phyloP scores from a whole-genome alignment of 805 yeast species.

The Metschnikowia corniflorae region DNA sequence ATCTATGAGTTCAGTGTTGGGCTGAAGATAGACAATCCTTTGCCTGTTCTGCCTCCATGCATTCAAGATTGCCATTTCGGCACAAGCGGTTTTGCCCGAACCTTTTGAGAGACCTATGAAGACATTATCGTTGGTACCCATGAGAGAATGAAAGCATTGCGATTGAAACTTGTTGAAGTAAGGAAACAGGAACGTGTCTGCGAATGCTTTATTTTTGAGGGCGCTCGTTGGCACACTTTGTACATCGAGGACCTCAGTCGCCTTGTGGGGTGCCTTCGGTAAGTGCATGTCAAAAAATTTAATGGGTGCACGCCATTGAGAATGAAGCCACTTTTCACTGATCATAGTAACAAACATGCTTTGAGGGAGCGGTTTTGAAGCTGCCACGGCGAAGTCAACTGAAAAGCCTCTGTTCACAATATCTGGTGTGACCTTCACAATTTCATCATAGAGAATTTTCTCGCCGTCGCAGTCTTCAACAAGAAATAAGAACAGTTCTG shows the following conservation, averaged over 20 bases:
- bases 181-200: conserved; percentile 43
- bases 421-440: conserved; percentile 47
- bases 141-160: conserved; percentile 61
- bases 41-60: conserved; percentile 73
- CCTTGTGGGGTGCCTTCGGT: conserved; percentile 65
- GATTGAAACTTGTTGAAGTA: conserved; percentile 72
- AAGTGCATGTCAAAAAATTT: conserved; percentile 46
- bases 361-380: conserved; percentile 45
- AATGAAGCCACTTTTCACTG: conserved; percentile 85
- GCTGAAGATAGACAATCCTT: conserved; percentile 68
- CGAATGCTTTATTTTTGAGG: conserved; percentile 47
- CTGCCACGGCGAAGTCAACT: conserved; percentile 62
- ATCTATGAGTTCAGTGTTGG: conserved; percentile 57
- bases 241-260: conserved; percentile 53
- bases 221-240: conserved; percentile 49
- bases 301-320: conserved; percentile 61
- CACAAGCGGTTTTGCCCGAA: conserved; percentile 67
- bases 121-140: conserved; percentile 52
- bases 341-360: conserved; percentile 66
- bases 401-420: conserved; percentile 52
- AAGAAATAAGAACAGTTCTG: conserved; percentile 63
- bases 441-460: conserved; percentile 56
- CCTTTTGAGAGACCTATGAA: conserved; percentile 75
- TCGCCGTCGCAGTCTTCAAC: conserved; percentile 88
- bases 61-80: conserved; percentile 67